Evolutionary conservation across 176 grass and related monocot species (phyloP).

Genomic region (Oryza meridionalis): DNA sequence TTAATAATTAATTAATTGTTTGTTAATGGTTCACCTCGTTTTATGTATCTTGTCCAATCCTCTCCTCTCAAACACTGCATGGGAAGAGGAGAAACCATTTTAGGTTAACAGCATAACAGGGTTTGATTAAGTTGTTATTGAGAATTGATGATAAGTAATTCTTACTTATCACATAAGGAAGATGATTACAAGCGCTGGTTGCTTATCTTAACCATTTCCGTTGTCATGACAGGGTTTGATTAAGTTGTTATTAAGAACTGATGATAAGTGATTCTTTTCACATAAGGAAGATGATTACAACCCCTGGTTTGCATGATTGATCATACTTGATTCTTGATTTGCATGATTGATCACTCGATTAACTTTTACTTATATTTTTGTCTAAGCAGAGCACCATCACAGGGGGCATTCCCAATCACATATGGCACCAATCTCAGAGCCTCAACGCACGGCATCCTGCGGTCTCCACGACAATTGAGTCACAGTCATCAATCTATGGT

Average conservation of each 20-base stretch:
- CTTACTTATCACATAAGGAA: not conserved
- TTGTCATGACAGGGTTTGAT: constrained; percentile 6
- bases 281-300: not conserved
- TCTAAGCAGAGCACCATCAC: constrained; percentile 56
- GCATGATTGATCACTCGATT: not conserved
- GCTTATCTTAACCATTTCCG: too few species aligned
- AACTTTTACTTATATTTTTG: constrained; percentile 11
- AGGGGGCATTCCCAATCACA: constrained; percentile 49
- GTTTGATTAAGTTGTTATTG: not conserved
- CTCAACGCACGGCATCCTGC: constrained; percentile 44
- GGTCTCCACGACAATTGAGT: constrained; percentile 76
- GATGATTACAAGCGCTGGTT: not conserved
- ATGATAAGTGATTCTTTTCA: not conserved
- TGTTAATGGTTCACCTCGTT: too few species aligned
- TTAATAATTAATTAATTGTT: too few species aligned
- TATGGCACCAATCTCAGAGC: constrained; percentile 44
- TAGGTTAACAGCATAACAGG: not conserved
- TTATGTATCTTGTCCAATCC: too few species aligned
- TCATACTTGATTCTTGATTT: not conserved
- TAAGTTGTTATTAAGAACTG: not conserved
- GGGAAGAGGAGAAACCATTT: not conserved
- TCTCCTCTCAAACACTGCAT: too few species aligned
- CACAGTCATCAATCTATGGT: constrained; percentile 78
- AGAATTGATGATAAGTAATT: not conserved
- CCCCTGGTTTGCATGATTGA: not conserved